A percentile compares a stretch with the other conserved stretches of the same genome.
phyloP scores from a whole-genome alignment of 2,329 filamentous ascomycete species.

The Ramichloridium luteum region DNA sequence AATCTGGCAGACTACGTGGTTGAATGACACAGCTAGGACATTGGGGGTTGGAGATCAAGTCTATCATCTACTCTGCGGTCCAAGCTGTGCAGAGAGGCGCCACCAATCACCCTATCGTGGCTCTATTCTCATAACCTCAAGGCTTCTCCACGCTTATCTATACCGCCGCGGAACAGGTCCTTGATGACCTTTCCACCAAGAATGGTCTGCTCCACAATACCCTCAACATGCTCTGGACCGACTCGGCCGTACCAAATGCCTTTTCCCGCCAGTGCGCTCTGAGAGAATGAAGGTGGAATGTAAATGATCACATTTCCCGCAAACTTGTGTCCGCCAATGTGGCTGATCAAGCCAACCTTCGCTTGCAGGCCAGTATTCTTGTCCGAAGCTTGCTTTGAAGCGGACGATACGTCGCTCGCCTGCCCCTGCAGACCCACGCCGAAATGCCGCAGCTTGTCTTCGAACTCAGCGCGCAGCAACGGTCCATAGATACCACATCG shows the following conservation, averaged over 20 bases:
- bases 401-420: constrained; percentile 4
- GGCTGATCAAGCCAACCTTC: constrained; percentile 58
- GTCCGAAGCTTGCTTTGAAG: constrained; percentile 11
- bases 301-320: constrained; percentile 78
- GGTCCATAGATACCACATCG: constrained; percentile 76
- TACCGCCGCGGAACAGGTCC: constrained; percentile 61
- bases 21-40: too few species aligned
- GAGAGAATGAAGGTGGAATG: constrained; percentile 44
- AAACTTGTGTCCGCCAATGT: constrained; percentile 76
- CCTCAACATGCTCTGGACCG: constrained; percentile 62
- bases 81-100: too few species aligned
- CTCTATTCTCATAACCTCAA: constrained; percentile 17
- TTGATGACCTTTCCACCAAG: constrained; percentile 52
- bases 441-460: constrained; percentile 40
- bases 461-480: constrained; percentile 58
- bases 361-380: constrained; percentile 32
- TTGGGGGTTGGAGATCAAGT: too few species aligned
- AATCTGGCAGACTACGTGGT: constrained; percentile 67
- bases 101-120: too few species aligned
- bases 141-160: constrained; percentile 29
- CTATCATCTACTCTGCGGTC: too few species aligned
- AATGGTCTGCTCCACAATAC: constrained; percentile 60
- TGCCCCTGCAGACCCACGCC: constrained; percentile 37
- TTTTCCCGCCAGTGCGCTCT: constrained; percentile 52
- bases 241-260: constrained; percentile 77